phyloP scores from a whole-genome alignment of 1,139 yeast genomes.

The Protomyces macrosporus region DNA sequence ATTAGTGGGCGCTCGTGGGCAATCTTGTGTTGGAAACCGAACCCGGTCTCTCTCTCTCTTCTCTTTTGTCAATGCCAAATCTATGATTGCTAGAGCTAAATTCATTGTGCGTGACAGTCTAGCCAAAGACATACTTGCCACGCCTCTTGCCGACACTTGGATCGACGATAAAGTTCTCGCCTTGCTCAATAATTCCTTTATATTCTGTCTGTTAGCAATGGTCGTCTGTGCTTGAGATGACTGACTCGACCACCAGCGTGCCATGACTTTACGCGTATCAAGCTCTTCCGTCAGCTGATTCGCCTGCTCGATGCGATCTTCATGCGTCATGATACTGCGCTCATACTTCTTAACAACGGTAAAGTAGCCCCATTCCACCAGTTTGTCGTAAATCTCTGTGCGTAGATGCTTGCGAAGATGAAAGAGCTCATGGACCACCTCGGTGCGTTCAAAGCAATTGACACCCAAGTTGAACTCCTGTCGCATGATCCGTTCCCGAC shows the following conservation, averaged over 20 bases:
- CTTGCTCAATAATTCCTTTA: conserved; percentile 57
- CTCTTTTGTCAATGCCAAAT: too few relatives aligned
- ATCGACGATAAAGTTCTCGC: conserved; percentile 70
- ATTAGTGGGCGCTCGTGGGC: not conserved
- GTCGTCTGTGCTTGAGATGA: too few relatives aligned
- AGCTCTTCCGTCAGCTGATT: conserved; percentile 14
- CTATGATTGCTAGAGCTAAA: too few relatives aligned
- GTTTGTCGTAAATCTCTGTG: conserved; percentile 4
- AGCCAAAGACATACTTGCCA: not conserved
- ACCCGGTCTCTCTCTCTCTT: too few relatives aligned
- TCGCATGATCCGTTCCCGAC: conserved; percentile 6
- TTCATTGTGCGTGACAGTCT: not conserved
- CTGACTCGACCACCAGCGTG: conserved; percentile 32
- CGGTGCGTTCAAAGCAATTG: conserved; percentile 16
- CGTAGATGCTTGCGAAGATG: conserved; percentile 22
- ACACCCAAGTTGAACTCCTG: conserved; percentile 20
- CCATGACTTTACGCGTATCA: conserved; percentile 1
- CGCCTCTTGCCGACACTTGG: conserved; percentile 8
- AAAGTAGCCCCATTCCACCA: conserved; percentile 4
- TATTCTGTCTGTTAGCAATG: conserved; percentile 34
- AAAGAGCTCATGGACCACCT: conserved; percentile 14
- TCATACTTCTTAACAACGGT: conserved; percentile 11
- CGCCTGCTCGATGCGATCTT: conserved; percentile 9
- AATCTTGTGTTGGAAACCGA: not conserved
- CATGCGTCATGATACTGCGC: not conserved